Evolutionary conservation across 345 rosid species (phyloP).

Genomic region (Gynandropsis gynandra): DNA sequence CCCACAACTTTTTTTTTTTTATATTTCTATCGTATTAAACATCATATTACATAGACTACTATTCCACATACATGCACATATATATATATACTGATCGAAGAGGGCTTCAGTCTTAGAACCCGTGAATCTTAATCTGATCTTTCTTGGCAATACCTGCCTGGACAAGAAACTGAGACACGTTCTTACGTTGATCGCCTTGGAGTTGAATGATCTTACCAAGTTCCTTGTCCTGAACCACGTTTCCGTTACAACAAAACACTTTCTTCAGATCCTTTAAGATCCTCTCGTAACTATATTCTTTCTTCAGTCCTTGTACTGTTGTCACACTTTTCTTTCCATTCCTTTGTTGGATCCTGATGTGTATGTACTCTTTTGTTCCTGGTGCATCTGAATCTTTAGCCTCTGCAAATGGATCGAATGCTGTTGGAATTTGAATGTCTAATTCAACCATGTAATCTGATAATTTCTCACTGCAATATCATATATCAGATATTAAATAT

Average conservation of each 20-base stretch:
- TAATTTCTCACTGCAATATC: not conserved
- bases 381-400: constrained; percentile 36
- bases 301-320: constrained; percentile 51
- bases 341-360: constrained; percentile 52
- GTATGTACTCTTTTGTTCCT: constrained; percentile 45
- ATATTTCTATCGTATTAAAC: too few relatives aligned
- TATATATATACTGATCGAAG: too few relatives aligned
- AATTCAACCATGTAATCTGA: constrained; percentile 45
- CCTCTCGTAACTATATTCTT: constrained; percentile 46
- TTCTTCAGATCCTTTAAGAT: constrained; percentile 61
- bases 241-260: constrained; percentile 64
- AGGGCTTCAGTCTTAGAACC: constrained; percentile 28
- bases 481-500: too few relatives aligned
- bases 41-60: too few relatives aligned
- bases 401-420: constrained; percentile 51
- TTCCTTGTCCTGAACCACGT: constrained; percentile 62
- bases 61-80: too few relatives aligned
- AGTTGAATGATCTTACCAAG: constrained; percentile 72
- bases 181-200: constrained; percentile 71
- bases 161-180: constrained; percentile 47
- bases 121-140: constrained; percentile 64
- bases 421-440: constrained; percentile 38
- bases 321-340: constrained; percentile 59
- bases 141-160: constrained; percentile 46
- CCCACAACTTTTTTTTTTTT: too few relatives aligned